Evolutionary conservation across 352 stramenopile genomes (phyloP), one percentile per base, ranked within the genome.

Genomic region (Globisporangium recalcitrans): DNA sequence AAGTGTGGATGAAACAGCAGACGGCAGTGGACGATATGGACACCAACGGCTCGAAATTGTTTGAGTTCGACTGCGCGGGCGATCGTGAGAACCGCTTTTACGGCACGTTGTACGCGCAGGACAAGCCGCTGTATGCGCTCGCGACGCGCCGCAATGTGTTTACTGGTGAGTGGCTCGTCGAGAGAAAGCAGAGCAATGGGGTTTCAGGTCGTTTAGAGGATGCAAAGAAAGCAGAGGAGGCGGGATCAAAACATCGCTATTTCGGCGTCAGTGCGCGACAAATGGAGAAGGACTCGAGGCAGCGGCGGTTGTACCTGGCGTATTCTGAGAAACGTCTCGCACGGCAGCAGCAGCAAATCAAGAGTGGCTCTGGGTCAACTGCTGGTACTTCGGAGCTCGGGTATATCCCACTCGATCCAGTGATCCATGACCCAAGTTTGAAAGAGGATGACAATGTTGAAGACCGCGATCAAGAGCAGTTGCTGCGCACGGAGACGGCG

Each of bases 51-150:
- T 4, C 51, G 11, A 80, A 75, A 31, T 55, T 91, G 6, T 93
- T 87, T 53, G 77, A 90, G 48, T 77, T 85, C 31, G 86, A 95
- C 52, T 69, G 73, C 40, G 64, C 62, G 0, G 82, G 84, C 19
- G 86, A 95, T 66, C 64, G 62, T 13, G 77, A 93, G 1, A 95
- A 95, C 53, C 44, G 46, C 0, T 72, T 91, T 34, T 95, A 81
- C 34, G 84, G 86, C 22, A 79, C 80, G 1, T 66, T 87, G 14
- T 89, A 88, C 53, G 70, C 60, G n/a, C 65, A 87, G 21, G 81
- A 93, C 22, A 74, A 78, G 38, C 86, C 84, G 2, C 44, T 87
- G 19, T 93, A 91, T 46, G 31, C 63, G 13, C 69, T 93, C 38
- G 78, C 71, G 27, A 87, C 79, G n/a, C 63, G 67, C 29, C 67